These are phyloP conservation scores for Syzygium grande DNA, from an alignment of 345 rosid genomes.

Conservation along the genomic window DNA sequence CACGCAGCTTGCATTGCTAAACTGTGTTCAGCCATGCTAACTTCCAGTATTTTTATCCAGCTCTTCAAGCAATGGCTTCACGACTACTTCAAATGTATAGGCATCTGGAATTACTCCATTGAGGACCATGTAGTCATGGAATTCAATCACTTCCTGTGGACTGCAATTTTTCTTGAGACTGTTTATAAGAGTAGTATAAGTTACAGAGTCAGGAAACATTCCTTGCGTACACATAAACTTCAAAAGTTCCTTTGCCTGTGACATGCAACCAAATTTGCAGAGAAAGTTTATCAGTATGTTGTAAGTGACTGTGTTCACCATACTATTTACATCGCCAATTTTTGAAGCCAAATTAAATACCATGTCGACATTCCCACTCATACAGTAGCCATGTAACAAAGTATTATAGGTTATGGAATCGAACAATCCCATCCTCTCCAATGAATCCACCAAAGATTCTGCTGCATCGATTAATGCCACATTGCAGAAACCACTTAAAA, in stretches of 20 bases:
- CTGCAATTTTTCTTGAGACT: conserved; percentile 24
- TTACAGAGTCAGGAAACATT: conserved; percentile 34
- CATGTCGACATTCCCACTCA: conserved; percentile 26
- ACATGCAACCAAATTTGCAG: conserved; percentile 43
- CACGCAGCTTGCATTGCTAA: neutral
- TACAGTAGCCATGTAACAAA: conserved; percentile 32
- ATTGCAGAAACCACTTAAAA: conserved; percentile 55
- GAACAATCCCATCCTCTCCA: conserved; percentile 8
- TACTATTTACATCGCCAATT: conserved; percentile 19
- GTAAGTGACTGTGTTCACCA: conserved; percentile 32
- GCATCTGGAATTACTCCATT: conserved; percentile 44
- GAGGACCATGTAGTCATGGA: conserved; percentile 59
- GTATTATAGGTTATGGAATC: conserved; percentile 50
- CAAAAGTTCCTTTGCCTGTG: conserved; percentile 41
- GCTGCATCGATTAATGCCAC: conserved; percentile 18
- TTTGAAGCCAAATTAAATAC: conserved; percentile 20
- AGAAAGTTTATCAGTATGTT: conserved; percentile 45
- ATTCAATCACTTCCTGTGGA: conserved; percentile 38
- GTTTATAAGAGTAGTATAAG: conserved; percentile 43
- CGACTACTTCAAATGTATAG: conserved; percentile 16
- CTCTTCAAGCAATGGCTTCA: conserved; percentile 35
- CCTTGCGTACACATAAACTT: conserved; percentile 30
- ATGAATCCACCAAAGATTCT: conserved; percentile 7
- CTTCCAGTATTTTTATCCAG: neutral
- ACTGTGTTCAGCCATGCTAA: neutral